Evolutionary conservation across 495 filamentous ascomycete genomes (phyloP), one percentile per base, ranked within the genome.

Genomic region (Peziza echinospora): DNA sequence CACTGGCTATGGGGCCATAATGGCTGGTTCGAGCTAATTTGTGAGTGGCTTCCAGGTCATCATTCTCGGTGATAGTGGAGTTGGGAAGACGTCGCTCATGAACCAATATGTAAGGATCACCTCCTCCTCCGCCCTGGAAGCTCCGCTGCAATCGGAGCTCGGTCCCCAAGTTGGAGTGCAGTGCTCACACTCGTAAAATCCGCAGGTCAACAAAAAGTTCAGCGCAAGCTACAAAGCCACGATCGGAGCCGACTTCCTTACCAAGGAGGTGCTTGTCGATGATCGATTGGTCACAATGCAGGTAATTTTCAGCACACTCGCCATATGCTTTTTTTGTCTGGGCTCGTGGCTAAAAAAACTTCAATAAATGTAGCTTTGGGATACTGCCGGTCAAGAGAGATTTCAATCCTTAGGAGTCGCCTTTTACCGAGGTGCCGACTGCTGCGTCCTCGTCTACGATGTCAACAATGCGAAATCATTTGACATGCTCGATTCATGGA

Each of bases 391-490:
- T 17, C 89, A 99, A 60, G 89, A 99, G 63, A 76, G 89, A 45
- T 99, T 99, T 59, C 89, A 99, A 63, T 94, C 86, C 24, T 67
- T 99, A 48, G 89, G 91, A 49, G 89, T 99, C 21, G 89, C 89
- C 24, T 99, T 99, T 68, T 99, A 99, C 65, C 75, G 89, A 49
- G 89, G 89, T 50, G 89, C 89, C 49, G 89, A 99, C 67, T 99
- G 89, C 73, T 99, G 89, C 63, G 89, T 99, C 26, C 67, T 99
- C 24, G 89, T 96, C 22, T 99, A 86, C 65, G 89, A 99, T 60
- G 89, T 99, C 59, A 99, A 96, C 65, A 96, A 94, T 63, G 80
- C 85, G 34, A 96, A 96, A 73, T 92, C 83, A 62, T 99, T 99
- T 62, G 89, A 99, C 63, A 87, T 87, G 9, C 72, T 99, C 26